Evolutionary conservation across 352 stramenopile species (phyloP), one percentile per base, ranked within the genome.

Genomic region (Phytophthora foliorum): DNA sequence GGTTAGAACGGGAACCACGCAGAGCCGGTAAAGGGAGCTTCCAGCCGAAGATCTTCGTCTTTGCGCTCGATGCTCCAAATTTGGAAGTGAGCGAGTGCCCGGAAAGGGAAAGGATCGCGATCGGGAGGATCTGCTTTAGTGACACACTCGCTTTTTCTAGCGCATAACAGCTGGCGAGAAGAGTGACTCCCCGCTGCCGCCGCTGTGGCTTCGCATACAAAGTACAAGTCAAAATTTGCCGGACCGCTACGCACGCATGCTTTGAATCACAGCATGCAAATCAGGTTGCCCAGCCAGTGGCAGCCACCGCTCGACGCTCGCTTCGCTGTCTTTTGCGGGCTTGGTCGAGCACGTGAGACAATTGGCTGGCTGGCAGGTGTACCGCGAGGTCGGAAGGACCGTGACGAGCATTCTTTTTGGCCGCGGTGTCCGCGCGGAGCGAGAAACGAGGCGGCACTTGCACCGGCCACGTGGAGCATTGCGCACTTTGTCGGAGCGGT

Each of bases 41-140:
- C 48, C 57, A 77, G 41, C 58, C 58, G 63, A 80, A 80, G 63
- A 80, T 80, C 72, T 80, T 80, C 63, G 57, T 79, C 67, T 78
- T 80, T 76, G 67, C 56, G 69, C 68, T 79, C 42, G 58, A 46
- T 27, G 59, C 63, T 74, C 65, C 69, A 69, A 75, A 77, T 63
- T 29, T 27, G 63, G 61, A 78, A 80, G 67, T 77, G 65, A 75
- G 21, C 11, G 44, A 29, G 50, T n/a, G 10, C 14, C 42, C 0
- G 38, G 31, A 39, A 70, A 72, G 51, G 31, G 51, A 21, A 58
- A 29, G 41, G 63, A 77, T 77, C 63, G 56, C 56, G 21, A 22
- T 49, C n/a, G 36, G 24, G 21, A 21, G 46, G 24, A 36, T 52
- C 25, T 44, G 29, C 10, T 61, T 52, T 21, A 69, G 52, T 69